A percentile compares a stretch with the other conserved stretches of the same genome.
Conservation (phyloP, 2,329 filamentous ascomycete species). For the Bipolaris gigantea region DNA sequence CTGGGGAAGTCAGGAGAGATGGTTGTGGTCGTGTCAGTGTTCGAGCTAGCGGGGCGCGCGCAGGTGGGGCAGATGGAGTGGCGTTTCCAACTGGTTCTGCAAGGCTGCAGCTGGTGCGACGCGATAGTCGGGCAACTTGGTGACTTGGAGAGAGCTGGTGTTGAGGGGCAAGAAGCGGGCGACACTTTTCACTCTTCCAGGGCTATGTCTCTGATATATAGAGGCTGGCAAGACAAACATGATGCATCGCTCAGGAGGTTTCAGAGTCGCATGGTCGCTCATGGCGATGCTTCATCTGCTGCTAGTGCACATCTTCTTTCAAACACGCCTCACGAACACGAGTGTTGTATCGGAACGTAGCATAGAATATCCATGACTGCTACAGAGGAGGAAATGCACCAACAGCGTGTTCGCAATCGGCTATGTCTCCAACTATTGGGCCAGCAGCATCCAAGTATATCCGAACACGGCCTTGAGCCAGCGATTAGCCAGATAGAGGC, state of each 20-base stretch:
- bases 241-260: conserved; percentile 26
- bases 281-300: conserved; percentile 28
- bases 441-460: background rate
- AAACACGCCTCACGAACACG: conserved; percentile 8
- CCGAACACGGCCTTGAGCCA: background rate
- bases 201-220: conserved; percentile 2
- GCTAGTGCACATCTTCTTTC: conserved; percentile 18
- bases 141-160: background rate
- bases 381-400: background rate
- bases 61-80: conserved; percentile 26
- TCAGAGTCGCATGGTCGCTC: conserved; percentile 18
- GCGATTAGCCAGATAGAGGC: background rate
- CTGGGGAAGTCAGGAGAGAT: conserved; percentile 24
- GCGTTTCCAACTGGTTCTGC: conserved; percentile 24
- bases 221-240: conserved; percentile 2
- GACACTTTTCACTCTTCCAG: background rate
- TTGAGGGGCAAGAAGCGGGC: background rate
- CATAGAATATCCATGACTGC: background rate
- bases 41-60: conserved; percentile 29
- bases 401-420: background rate
- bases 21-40: conserved; percentile 23
- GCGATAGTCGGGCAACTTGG: background rate
- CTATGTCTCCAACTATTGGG: background rate
- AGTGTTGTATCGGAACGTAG: conserved; percentile 1
- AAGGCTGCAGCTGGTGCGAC: conserved; percentile 13